Base-by-base conservation (phyloP, 306 rosid species). In the Cercis canadensis region DNA sequence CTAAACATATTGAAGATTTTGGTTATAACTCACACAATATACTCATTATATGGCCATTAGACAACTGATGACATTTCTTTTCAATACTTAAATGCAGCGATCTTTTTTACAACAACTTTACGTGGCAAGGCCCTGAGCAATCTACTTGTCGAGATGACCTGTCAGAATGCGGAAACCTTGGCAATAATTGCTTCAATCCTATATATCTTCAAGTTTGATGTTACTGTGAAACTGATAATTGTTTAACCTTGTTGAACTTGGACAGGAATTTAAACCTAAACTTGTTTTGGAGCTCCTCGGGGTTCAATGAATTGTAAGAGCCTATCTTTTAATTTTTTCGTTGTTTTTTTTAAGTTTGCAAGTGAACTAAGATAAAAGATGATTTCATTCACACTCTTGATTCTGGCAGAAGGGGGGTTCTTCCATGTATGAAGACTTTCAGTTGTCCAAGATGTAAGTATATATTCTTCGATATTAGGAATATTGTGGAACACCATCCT, bases 41-140 rank as follows among this genome's bases (percentile, higher is more conserved):
- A 37, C 43, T 8, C 10, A 37, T 8, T 6, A 37, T 37, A 37
- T 5, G 8, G 43, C 21, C 43, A 49, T 57, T 67, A 19, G 58
- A 33, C 21, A 34, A 18, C 45, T 62, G 77, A 77, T 68, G 47
- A 17, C n/a, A 7, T 62, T 55, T 40, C 55, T 59, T 73, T 58
- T 16, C 2, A 24, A 51, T 82, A 55, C 44, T 80, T 74, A 64
- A 62, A 21, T 78, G 78, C 87, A 93, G 98, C 60, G 97, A 93
- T 80, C 94, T 93, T 80, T 90, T 97, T 4, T 93, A 85, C 90
- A 93, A 93, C 86, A 90, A 90, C 84, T 78, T 93, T 70, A 76
- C 84, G 2, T 83, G 83, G 85, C 92, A 82, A 83, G 88, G 88
- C 71, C 90, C 86, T 51, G 88, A 63, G 52, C 68, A 74, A 53